These are phyloP conservation scores for Pythium sp. DNA, from an alignment of 352 stramenopile genomes.

Conservation along the genomic window DNA sequence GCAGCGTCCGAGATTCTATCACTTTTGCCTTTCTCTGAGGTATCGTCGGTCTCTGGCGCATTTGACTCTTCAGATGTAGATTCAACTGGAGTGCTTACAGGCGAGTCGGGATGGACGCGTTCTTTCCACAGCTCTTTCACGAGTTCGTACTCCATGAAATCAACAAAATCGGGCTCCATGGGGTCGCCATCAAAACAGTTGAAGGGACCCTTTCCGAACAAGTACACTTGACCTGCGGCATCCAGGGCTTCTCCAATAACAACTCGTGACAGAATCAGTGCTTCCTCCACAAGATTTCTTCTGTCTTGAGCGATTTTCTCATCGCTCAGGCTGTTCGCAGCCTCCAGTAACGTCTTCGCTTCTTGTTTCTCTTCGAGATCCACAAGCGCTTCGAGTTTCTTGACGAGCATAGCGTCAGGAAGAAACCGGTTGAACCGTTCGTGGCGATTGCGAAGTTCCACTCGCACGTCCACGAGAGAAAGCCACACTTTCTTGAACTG, in stretches of 20 bases:
- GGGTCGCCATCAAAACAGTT: slow-evolving; percentile 60
- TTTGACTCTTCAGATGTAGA: neutral
- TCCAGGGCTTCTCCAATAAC: slow-evolving; percentile 59
- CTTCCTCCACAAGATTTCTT: slow-evolving; percentile 47
- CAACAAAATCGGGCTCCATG: slow-evolving; percentile 56
- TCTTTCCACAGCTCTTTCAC: slow-evolving; percentile 54
- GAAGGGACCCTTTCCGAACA: slow-evolving; percentile 69
- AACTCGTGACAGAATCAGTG: slow-evolving; percentile 37
- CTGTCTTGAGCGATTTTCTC: slow-evolving; percentile 43
- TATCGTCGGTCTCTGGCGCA: neutral
- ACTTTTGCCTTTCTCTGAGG: neutral
- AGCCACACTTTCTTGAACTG: slow-evolving; percentile 76
- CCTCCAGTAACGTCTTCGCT: slow-evolving; percentile 50
- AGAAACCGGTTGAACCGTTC: slow-evolving; percentile 74
- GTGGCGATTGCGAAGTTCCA: slow-evolving; percentile 51
- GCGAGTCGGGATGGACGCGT: slow-evolving; percentile 39
- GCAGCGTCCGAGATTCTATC: neutral
- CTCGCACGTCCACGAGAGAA: slow-evolving; percentile 62
- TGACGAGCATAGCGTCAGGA: slow-evolving; percentile 38
- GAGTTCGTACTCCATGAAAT: slow-evolving; percentile 70
- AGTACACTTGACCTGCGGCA: slow-evolving; percentile 73
- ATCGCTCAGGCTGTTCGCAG: slow-evolving; percentile 44
- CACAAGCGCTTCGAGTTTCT: slow-evolving; percentile 64
- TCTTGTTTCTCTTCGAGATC: slow-evolving; percentile 71
- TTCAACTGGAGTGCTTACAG: neutral